These are phyloP conservation scores for Penicillium capsulatum DNA, from an alignment of 2,329 filamentous ascomycete genomes.

Conservation along the genomic window DNA sequence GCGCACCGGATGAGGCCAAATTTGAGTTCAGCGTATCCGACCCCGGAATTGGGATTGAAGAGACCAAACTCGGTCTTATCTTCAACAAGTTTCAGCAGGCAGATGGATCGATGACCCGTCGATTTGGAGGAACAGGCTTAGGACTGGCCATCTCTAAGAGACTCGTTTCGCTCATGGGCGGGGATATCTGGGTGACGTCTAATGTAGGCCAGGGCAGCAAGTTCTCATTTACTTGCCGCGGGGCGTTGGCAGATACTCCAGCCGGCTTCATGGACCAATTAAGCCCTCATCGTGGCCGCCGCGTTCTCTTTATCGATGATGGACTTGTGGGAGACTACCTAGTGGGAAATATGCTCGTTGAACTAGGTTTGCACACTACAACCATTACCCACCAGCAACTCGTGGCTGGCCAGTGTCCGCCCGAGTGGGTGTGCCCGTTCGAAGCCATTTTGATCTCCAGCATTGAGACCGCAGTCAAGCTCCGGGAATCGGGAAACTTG, in stretches of 20 bases:
- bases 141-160: constrained; percentile 93
- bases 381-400: constrained; percentile 67
- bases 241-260: constrained; percentile 73
- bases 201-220: constrained; percentile 80
- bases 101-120: constrained; percentile 88
- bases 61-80: constrained; percentile 88
- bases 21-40: constrained; percentile 92
- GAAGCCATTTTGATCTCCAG: constrained; percentile 92
- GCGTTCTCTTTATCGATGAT: constrained; percentile 87
- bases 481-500: constrained; percentile 80
- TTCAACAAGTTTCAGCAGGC: constrained; percentile 98
- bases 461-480: constrained; percentile 73
- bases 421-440: constrained; percentile 58
- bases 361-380: constrained; percentile 71
- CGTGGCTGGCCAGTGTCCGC: constrained; percentile 48
- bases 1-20: constrained; percentile 71
- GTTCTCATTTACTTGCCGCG: constrained; percentile 89
- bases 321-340: constrained; percentile 69
- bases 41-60: constrained; percentile 89
- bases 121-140: constrained; percentile 88
- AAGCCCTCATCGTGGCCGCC: constrained; percentile 77
- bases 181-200: constrained; percentile 89
- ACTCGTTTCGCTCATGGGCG: constrained; percentile 89
- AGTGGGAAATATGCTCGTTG: constrained; percentile 67
- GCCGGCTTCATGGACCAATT: constrained; percentile 71